Base-by-base conservation (phyloP, 2,329 filamentous ascomycete genomes). In the Calonectria pseudoturangicola region DNA sequence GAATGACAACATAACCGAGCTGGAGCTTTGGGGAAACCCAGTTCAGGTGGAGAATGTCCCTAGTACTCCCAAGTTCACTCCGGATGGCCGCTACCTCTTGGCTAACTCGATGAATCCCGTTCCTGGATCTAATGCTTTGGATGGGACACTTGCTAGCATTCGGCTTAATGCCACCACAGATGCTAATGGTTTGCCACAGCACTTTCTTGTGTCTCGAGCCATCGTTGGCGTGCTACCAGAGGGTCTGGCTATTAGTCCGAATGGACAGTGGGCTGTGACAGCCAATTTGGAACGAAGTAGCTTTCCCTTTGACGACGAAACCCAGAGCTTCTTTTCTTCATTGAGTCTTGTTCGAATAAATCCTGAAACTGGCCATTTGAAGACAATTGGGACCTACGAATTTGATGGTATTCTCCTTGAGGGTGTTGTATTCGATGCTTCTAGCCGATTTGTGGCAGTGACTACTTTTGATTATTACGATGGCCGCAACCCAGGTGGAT, bases 381-480 rank as follows among this genome's bases (percentile, higher is more conserved):
- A 36, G 33, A 56, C 51, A 4, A 30, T 56, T 8, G 51, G 30
- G 7, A 56, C 51, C 1, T 56, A 56, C 6, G 30, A 28, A 21
- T 36, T 36, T 56, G 51, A 56, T 36, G 51, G 51, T 4, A 56
- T 56, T 18, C 18, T 56, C 2, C 51, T 28, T 13, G 51, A 56
- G 33, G 51, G 51, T 2, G 51, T 56, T 36, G 51, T 56, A 21
- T 56, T 56, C 21, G 51, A 56, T 36, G 13, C 16, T 4, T 56
- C 51, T 6, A 56, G 51, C 21, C 51, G 51, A 4, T 56, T 36
- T 36, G 30, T 56, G n/a, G 51, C 51, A 0, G 51, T 28, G 18
- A 56, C 51, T 13, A 56, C 51, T 30, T 56, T 56, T 21, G 51
- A 56, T 21, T 10, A 36, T 15, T 56, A 56, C 21, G 51, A 56